phyloP scores from a whole-genome alignment of 2,329 filamentous ascomycete species.

The Nothophaeocryptopus gaeumannii region DNA sequence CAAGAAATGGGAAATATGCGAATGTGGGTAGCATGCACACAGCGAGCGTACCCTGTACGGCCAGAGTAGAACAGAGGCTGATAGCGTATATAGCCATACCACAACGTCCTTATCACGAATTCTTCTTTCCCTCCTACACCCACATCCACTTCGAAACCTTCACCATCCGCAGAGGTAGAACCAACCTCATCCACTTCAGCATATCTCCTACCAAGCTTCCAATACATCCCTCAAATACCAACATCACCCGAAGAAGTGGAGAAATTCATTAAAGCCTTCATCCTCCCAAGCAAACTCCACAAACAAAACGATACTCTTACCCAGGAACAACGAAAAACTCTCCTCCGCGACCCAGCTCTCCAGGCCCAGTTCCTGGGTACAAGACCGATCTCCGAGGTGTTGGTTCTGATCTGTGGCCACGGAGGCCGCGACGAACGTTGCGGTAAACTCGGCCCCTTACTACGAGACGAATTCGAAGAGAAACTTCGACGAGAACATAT shows the following conservation, averaged over 20 bases:
- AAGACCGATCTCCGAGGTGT: constrained; percentile 61
- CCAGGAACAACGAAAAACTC: constrained; percentile 47
- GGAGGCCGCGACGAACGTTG: constrained; percentile 78
- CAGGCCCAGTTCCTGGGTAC: constrained; percentile 54
- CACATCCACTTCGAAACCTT: constrained; percentile 11
- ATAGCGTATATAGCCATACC: constrained; percentile 64
- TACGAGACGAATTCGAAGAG: constrained; percentile 67
- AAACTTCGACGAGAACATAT: constrained; percentile 53
- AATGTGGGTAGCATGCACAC: constrained; percentile 41
- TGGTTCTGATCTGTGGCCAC: constrained; percentile 88
- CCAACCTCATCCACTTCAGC: constrained; percentile 53
- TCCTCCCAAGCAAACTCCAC: constrained; percentile 64
- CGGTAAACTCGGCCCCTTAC: constrained; percentile 71
- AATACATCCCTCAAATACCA: constrained; percentile 71
- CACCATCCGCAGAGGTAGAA: background rate
- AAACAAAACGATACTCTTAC: constrained; percentile 58
- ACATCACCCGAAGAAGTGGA: constrained; percentile 54
- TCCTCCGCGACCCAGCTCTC: constrained; percentile 49
- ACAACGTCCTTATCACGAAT: constrained; percentile 74
- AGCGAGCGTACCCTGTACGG: background rate
- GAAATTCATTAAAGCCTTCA: constrained; percentile 60
- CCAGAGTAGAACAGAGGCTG: constrained; percentile 17
- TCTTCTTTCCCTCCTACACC: constrained; percentile 65
- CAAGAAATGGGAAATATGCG: constrained; percentile 42
- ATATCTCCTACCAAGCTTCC: constrained; percentile 80